A percentile compares a stretch with the other conserved stretches of the same genome.
These are phyloP conservation scores for Lepiota brunneoincarnata DNA, from an alignment of 768 basidiomycete genomes.

Conservation along the genomic window DNA sequence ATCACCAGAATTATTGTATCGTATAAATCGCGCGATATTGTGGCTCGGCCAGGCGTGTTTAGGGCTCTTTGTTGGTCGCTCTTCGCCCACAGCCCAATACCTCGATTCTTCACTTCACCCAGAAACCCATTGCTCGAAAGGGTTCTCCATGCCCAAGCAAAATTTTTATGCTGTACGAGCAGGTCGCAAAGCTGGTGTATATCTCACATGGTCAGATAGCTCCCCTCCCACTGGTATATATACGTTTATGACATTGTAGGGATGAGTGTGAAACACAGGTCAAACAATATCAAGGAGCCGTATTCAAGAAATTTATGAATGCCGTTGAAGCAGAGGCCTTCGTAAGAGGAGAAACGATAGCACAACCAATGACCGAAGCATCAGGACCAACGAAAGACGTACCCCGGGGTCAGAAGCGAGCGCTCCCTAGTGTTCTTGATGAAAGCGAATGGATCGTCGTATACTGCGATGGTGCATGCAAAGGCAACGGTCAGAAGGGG, in stretches of 20 bases:
- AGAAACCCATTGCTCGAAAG: conserved; percentile 6
- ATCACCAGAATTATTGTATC: too few species aligned
- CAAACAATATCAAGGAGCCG: conserved; percentile 58
- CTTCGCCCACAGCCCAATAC: not conserved
- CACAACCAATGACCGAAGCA: not conserved
- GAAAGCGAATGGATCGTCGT: conserved; percentile 48
- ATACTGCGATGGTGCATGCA: conserved; percentile 87
- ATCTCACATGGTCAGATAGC: conserved; percentile 58
- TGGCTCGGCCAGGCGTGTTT: not conserved
- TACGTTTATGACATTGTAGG: conserved; percentile 40
- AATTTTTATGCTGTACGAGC: conserved; percentile 70
- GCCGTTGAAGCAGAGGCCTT: conserved; percentile 59
- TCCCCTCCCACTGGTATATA: not conserved
- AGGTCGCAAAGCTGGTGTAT: conserved; percentile 68
- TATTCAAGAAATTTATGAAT: conserved; percentile 65
- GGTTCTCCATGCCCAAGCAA: conserved; percentile 31
- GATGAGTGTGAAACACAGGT: conserved; percentile 68
- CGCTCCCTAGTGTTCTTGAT: conserved; percentile 21
- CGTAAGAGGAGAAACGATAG: conserved; percentile 23
- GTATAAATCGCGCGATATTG: not conserved
- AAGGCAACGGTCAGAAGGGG: conserved; percentile 69
- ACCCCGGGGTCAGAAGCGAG: not conserved
- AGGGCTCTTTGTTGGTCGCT: not conserved
- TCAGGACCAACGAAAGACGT: conserved; percentile 10
- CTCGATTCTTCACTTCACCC: not conserved